A percentile compares a stretch with the other conserved stretches of the same genome.
Evolutionary conservation across 345 rosid species (phyloP).

Genomic region (Eucalyptus globulus): DNA sequence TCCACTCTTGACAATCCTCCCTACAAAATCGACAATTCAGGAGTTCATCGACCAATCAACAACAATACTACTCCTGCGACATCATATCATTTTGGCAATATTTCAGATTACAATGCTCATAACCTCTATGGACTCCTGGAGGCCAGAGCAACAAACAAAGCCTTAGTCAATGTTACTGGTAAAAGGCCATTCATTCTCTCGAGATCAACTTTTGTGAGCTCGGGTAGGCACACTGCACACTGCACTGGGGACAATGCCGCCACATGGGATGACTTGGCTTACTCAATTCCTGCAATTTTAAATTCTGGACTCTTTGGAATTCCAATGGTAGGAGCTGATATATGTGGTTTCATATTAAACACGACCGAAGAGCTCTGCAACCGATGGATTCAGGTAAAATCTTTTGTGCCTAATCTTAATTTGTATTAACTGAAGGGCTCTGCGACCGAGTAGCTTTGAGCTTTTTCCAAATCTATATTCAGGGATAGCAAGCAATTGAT

Average conservation of each 20-base stretch:
- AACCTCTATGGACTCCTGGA: constrained; percentile 61
- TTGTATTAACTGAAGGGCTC: neutral
- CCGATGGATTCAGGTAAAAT: constrained; percentile 64
- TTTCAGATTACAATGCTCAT: constrained; percentile 54
- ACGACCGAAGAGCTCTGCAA: constrained; percentile 64
- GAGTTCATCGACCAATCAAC: constrained; percentile 14
- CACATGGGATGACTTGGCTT: constrained; percentile 56
- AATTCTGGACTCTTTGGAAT: constrained; percentile 70
- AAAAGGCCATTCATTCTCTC: constrained; percentile 66
- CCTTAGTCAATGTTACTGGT: constrained; percentile 21
- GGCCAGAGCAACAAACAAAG: constrained; percentile 44
- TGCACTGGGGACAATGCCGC: constrained; percentile 77
- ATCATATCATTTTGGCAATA: constrained; percentile 31
- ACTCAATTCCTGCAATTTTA: constrained; percentile 40
- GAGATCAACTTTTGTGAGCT: constrained; percentile 65
- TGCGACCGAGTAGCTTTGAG: neutral
- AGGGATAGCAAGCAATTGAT: neutral
- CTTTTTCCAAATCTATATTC: neutral
- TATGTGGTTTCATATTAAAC: constrained; percentile 44
- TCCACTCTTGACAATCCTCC: constrained; percentile 58
- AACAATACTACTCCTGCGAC: constrained; percentile 39
- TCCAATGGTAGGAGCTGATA: constrained; percentile 86
- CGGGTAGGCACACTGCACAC: constrained; percentile 68
- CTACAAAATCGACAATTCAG: constrained; percentile 50
- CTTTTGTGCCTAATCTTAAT: neutral